phyloP scores from a whole-genome alignment of 352 stramenopile genomes.

The Globisporangium recalcitrans region DNA sequence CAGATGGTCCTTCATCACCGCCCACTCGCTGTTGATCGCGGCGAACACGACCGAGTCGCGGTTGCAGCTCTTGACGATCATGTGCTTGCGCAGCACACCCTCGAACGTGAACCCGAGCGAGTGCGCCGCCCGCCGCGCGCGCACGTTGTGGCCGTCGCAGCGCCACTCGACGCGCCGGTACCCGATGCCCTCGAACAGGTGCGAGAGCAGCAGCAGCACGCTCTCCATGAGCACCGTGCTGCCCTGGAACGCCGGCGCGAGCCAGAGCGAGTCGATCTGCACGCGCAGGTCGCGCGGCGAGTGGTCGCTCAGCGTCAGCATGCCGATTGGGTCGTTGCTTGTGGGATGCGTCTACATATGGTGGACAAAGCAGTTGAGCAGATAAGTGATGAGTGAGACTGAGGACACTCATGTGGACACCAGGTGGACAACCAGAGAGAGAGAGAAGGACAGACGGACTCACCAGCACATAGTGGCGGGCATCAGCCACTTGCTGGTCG shows the following conservation, averaged over 20 bases:
- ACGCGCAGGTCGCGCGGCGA: slow-evolving; percentile 75
- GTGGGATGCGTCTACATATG: slow-evolving; percentile 33
- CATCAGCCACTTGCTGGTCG: slow-evolving; percentile 22
- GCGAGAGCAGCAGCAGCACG: slow-evolving; percentile 63
- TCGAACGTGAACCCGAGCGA: slow-evolving; percentile 85
- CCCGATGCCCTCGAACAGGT: slow-evolving; percentile 54
- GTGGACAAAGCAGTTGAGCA: not conserved
- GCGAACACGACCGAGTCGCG: slow-evolving; percentile 82
- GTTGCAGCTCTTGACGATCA: slow-evolving; percentile 82
- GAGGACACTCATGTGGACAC: not conserved
- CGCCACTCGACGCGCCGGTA: slow-evolving; percentile 87
- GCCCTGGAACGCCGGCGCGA: slow-evolving; percentile 74
- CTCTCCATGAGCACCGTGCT: slow-evolving; percentile 39
- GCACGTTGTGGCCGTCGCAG: slow-evolving; percentile 84
- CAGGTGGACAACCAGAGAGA: slow-evolving; percentile 7
- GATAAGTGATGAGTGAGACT: not conserved
- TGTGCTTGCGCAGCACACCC: slow-evolving; percentile 85
- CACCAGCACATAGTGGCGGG: slow-evolving; percentile 62
- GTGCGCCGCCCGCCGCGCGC: slow-evolving; percentile 68
- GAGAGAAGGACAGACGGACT: not conserved
- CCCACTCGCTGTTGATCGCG: slow-evolving; percentile 87
- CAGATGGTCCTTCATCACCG: slow-evolving; percentile 58
- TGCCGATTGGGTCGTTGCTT: slow-evolving; percentile 59
- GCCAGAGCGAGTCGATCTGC: slow-evolving; percentile 76
- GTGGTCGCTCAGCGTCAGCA: slow-evolving; percentile 70